These are phyloP conservation scores for Suillus hirtellus DNA, from an alignment of 768 basidiomycete species.

Conservation along the genomic window DNA sequence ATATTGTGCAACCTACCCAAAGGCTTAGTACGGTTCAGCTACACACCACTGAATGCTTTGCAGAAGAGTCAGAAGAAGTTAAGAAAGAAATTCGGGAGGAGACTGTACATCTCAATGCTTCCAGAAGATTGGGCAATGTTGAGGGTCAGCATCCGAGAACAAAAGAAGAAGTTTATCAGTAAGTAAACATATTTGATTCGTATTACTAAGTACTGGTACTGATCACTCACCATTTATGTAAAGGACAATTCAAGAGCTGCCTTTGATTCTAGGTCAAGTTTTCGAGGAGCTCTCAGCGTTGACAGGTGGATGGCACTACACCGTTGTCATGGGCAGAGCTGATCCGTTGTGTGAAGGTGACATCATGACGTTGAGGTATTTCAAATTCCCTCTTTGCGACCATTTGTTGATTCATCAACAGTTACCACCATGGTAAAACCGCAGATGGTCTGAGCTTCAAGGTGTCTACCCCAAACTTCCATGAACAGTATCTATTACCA, in stretches of 20 bases:
- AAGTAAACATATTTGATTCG: no score
- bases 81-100: no score
- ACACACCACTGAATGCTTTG: no score
- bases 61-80: no score
- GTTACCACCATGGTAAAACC: not conserved
- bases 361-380: not conserved
- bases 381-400: no score
- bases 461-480: not conserved
- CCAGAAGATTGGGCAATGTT: no score
- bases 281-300: not conserved
- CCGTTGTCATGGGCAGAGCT: not conserved
- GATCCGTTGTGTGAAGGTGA: not conserved
- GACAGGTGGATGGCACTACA: not conserved
- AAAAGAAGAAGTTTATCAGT: no score
- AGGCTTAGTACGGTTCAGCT: no score
- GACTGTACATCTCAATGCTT: no score
- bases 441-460: not conserved
- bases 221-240: not conserved
- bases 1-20: no score
- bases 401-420: not conserved
- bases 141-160: no score
- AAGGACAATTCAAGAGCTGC: not conserved
- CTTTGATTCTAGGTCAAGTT: not conserved
- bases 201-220: no score
- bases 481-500: not conserved